phyloP scores from a whole-genome alignment of 2,329 filamentous ascomycete species.

The Xylaria sp. region DNA sequence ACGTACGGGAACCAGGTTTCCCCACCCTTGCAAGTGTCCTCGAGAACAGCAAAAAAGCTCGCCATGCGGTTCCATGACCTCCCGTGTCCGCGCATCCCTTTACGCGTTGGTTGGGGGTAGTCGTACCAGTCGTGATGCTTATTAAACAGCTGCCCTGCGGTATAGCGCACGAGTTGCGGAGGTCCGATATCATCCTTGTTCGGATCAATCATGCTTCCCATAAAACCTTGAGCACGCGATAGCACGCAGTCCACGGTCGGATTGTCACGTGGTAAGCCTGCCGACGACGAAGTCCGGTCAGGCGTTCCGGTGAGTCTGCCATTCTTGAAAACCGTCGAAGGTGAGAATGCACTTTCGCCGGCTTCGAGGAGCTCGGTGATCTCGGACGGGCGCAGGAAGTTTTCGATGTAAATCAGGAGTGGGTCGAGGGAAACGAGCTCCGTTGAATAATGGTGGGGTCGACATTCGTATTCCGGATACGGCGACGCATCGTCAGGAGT shows the following conservation, averaged over 20 bases:
- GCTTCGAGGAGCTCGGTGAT: slow-evolving; percentile 50
- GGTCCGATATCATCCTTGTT: slow-evolving; percentile 55
- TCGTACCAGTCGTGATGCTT: slow-evolving; percentile 56
- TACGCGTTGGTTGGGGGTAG: slow-evolving; percentile 39
- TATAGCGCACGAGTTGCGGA: slow-evolving; percentile 56
- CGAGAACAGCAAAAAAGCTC: slow-evolving; percentile 56
- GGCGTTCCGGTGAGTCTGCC: slow-evolving; percentile 49
- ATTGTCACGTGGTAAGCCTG: slow-evolving; percentile 51
- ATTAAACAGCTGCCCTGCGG: slow-evolving; percentile 53
- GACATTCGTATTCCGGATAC: slow-evolving; percentile 33
- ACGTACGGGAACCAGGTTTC: slow-evolving; percentile 56
- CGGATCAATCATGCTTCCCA: slow-evolving; percentile 52
- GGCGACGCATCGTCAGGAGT: slow-evolving; percentile 11
- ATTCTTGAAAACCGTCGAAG: slow-evolving; percentile 51
- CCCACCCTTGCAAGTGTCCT: slow-evolving; percentile 53
- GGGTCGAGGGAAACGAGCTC: slow-evolving; percentile 56
- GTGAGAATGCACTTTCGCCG: slow-evolving; percentile 50
- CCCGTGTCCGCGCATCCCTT: slow-evolving; percentile 39
- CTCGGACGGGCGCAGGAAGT: slow-evolving; percentile 51
- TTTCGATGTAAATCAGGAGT: slow-evolving; percentile 56
- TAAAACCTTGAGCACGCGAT: slow-evolving; percentile 50
- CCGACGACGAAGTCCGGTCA: slow-evolving; percentile 54
- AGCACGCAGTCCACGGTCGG: slow-evolving; percentile 53
- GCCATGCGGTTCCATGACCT: slow-evolving; percentile 51
- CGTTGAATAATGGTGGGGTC: slow-evolving; percentile 50